Percentiles rank a stretch among this genome's conserved stretches.
Evolutionary conservation across 1,284 basidiomycete genomes (phyloP).

Genomic region (Farysia itapuensis): DNA sequence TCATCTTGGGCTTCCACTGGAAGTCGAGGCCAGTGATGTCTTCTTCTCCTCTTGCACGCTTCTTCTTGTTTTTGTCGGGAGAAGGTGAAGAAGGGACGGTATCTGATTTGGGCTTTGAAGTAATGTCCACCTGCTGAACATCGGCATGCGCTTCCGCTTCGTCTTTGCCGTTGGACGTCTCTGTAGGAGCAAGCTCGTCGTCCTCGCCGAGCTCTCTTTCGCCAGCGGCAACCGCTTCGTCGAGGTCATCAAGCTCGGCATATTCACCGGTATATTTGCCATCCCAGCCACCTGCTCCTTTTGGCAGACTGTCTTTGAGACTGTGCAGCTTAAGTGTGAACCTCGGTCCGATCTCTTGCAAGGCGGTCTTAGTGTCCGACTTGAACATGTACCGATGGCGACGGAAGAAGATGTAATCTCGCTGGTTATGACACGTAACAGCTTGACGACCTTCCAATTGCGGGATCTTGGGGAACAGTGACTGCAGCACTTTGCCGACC

Average conservation of each 20-base stretch:
- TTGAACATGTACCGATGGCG: conserved; percentile 94
- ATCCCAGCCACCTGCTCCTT: conserved; percentile 65
- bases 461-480: conserved; percentile 89
- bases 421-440: conserved; percentile 94
- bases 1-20: conserved; percentile 57
- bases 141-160: not conserved
- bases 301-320: conserved; percentile 84
- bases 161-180: not conserved
- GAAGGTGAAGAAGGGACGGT: not conserved
- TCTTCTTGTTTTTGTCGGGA: conserved; percentile 2
- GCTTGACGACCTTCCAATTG: conserved; percentile 96
- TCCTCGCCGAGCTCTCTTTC: conserved; percentile 4
- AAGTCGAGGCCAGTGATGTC: conserved; percentile 45
- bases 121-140: not conserved
- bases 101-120: not conserved
- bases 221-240: conserved; percentile 43
- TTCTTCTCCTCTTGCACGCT: conserved; percentile 37
- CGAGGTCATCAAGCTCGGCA: conserved; percentile 33
- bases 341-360: conserved; percentile 97
- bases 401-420: conserved; percentile 97
- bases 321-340: conserved; percentile 93
- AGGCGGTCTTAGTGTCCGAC: conserved; percentile 73
- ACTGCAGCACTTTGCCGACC: conserved; percentile 91
- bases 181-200: conserved; percentile 1
- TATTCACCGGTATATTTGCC: conserved; percentile 63